These are phyloP conservation scores for Boletales sp. DNA, from an alignment of 768 basidiomycete genomes.

Conservation along the genomic window DNA sequence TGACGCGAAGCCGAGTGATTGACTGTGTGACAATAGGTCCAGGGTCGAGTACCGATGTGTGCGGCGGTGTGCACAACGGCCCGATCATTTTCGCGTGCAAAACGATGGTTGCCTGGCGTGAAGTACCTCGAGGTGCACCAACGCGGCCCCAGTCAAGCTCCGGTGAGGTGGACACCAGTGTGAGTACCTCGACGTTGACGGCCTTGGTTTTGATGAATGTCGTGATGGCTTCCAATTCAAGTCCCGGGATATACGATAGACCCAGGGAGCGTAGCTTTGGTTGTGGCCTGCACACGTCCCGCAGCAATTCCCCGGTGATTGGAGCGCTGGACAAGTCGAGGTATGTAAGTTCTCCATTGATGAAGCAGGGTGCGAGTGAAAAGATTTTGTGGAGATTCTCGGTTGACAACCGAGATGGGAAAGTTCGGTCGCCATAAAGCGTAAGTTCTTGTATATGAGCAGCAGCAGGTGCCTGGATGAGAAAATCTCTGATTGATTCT, in stretches of 20 bases:
- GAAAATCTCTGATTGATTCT: conserved; percentile 68
- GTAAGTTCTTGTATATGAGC: conserved; percentile 69
- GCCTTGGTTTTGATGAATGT: conserved; percentile 69
- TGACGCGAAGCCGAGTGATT: conserved; percentile 75
- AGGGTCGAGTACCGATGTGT: conserved; percentile 52
- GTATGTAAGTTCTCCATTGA: conserved; percentile 70
- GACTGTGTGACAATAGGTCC: conserved; percentile 31
- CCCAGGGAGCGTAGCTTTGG: conserved; percentile 82
- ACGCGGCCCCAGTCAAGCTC: conserved; percentile 60
- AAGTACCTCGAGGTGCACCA: conserved; percentile 36
- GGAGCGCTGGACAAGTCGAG: conserved; percentile 88
- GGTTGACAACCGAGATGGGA: conserved; percentile 63
- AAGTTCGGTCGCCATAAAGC: conserved; percentile 86
- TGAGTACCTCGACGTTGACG: conserved; percentile 78
- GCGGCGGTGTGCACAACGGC: conserved; percentile 77
- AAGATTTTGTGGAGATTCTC: conserved; percentile 69
- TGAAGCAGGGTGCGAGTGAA: conserved; percentile 74
- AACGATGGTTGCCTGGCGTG: conserved; percentile 68
- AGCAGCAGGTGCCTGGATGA: conserved; percentile 65
- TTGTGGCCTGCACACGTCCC: conserved; percentile 54
- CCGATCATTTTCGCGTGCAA: conserved; percentile 77
- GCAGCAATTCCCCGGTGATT: conserved; percentile 54
- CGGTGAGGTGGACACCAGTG: conserved; percentile 71
- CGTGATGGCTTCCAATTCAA: conserved; percentile 62
- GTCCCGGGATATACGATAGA: conserved; percentile 75